These are phyloP conservation scores for Lipomyces yamadae DNA, from an alignment of 805 yeast species.

Conservation along the genomic window DNA sequence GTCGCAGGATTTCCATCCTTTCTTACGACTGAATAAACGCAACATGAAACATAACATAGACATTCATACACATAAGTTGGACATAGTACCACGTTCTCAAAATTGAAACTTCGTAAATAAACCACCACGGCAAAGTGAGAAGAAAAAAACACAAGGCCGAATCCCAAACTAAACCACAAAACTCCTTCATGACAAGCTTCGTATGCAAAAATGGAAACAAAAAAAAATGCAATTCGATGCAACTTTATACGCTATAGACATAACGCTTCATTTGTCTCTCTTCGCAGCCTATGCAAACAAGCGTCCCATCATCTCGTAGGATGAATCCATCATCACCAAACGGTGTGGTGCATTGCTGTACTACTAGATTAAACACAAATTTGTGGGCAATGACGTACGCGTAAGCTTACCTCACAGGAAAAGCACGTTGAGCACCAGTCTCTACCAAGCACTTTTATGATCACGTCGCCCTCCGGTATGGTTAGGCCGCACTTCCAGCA, in stretches of 20 bases:
- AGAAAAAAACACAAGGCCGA: not conserved
- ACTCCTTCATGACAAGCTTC: not conserved
- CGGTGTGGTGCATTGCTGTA: constrained; percentile 41
- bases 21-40: too few species aligned
- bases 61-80: not conserved
- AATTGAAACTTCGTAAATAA: not conserved
- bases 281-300: constrained; percentile 43
- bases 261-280: constrained; percentile 21
- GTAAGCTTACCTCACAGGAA: constrained; percentile 40
- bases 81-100: not conserved
- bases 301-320: constrained; percentile 43
- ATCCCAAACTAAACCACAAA: not conserved
- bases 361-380: constrained; percentile 17
- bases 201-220: not conserved
- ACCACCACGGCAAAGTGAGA: not conserved
- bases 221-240: not conserved
- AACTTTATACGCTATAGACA: constrained; percentile 12
- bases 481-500: constrained; percentile 44
- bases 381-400: not conserved
- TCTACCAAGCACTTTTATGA: constrained; percentile 43
- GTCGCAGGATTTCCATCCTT: too few species aligned
- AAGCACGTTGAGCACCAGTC: constrained; percentile 45
- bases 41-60: not conserved
- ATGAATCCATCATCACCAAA: constrained; percentile 43
- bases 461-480: constrained; percentile 34